Conservation (phyloP, 2,329 filamentous ascomycete species). For the Aspergillus uvarum region DNA sequence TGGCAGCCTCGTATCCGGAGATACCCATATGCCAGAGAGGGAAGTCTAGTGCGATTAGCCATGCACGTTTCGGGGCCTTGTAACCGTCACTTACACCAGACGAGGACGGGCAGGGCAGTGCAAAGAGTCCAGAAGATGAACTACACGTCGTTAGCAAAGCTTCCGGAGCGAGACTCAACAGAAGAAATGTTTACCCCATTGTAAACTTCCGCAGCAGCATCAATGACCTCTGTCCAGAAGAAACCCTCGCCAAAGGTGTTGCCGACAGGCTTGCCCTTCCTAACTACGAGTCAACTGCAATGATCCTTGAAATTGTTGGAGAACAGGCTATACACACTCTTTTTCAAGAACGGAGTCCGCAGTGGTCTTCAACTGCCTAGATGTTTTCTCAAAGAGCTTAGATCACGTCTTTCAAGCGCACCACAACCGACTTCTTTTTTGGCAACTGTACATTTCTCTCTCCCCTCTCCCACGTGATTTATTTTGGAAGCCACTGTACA, state of each 20-base stretch:
- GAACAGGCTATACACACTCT: constrained; percentile 59
- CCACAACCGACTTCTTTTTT: constrained; percentile 35
- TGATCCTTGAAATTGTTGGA: constrained; percentile 18
- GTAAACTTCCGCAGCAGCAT: constrained; percentile 85
- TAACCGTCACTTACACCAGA: constrained; percentile 75
- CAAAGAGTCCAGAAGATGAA: constrained; percentile 96
- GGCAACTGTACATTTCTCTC: constrained; percentile 52
- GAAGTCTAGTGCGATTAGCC: constrained; percentile 63
- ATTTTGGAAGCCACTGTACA: constrained; percentile 92
- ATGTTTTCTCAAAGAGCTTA: constrained; percentile 29
- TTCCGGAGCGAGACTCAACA: neutral
- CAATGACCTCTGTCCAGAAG: constrained; percentile 70
- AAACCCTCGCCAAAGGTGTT: constrained; percentile 71
- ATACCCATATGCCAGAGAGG: constrained; percentile 99
- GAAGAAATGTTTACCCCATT: constrained; percentile 65
- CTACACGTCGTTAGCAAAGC: constrained; percentile 46
- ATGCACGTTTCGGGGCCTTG: neutral
- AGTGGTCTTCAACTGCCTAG: constrained; percentile 52
- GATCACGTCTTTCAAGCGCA: constrained; percentile 35
- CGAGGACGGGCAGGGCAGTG: constrained; percentile 80
- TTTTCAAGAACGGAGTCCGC: constrained; percentile 62
- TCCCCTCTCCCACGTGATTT: constrained; percentile 47
- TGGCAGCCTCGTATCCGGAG: constrained; percentile 87
- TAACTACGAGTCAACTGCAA: constrained; percentile 41
- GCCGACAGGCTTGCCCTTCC: constrained; percentile 72